Percentiles rank a stretch among this genome's conserved stretches.
Evolutionary conservation across 768 basidiomycete genomes (phyloP).

Genomic region (Trametes meyenii): DNA sequence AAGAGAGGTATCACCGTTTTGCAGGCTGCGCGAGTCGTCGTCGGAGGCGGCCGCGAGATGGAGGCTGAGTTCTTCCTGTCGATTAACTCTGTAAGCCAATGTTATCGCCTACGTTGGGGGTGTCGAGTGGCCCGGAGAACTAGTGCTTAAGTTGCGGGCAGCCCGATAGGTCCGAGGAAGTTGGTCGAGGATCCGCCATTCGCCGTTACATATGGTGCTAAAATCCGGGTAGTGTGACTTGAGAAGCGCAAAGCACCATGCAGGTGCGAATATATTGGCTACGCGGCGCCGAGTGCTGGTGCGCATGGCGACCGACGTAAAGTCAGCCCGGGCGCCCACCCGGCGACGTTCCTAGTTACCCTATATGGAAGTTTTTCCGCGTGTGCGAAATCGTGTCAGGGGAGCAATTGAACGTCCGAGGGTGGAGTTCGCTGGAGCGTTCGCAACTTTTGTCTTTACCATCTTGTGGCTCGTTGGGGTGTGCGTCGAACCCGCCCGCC

Average conservation of each 20-base stretch:
- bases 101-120: too few species aligned
- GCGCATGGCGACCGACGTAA: conserved; percentile 13
- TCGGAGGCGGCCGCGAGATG: too few species aligned
- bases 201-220: neutral
- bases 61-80: neutral
- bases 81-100: too few species aligned
- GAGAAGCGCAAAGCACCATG: neutral
- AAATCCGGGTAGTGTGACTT: neutral
- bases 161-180: too few species aligned
- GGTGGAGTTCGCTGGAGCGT: neutral
- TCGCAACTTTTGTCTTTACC: neutral
- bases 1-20: neutral
- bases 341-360: conserved; percentile 19
- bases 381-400: neutral
- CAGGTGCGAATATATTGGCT: neutral
- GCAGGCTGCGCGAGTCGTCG: neutral
- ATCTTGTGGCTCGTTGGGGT: conserved; percentile 7
- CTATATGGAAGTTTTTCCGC: conserved; percentile 6
- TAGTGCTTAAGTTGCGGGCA: too few species aligned
- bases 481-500: neutral
- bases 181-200: too few species aligned
- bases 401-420: neutral
- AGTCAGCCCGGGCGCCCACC: conserved; percentile 8
- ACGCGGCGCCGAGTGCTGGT: neutral
- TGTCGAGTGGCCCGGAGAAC: too few species aligned